These are phyloP conservation scores for Coemansia sp. DNA, from an alignment of 192 early-diverging fungal genomes.

Conservation along the genomic window DNA sequence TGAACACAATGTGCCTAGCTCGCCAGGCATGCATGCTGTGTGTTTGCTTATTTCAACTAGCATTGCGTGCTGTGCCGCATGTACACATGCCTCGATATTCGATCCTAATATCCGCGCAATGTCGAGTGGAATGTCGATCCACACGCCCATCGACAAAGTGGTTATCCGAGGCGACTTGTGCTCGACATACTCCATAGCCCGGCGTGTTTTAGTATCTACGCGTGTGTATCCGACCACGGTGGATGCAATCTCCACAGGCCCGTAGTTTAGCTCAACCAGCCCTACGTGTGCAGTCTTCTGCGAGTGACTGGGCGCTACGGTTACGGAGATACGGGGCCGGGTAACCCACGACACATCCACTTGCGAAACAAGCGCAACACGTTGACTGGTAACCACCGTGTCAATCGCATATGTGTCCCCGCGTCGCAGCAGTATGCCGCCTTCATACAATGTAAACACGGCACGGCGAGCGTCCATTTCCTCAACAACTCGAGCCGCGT, in stretches of 20 bases:
- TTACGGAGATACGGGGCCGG: background rate
- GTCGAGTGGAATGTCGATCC: slow-evolving; percentile 28
- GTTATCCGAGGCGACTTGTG: slow-evolving; percentile 11
- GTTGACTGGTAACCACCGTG: slow-evolving; percentile 11
- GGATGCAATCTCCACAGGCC: slow-evolving; percentile 9
- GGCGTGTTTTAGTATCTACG: slow-evolving; percentile 23
- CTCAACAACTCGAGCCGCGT: slow-evolving; percentile 27
- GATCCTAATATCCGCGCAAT: background rate
- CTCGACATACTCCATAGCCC: slow-evolving; percentile 23
- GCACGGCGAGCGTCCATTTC: slow-evolving; percentile 38
- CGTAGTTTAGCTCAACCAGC: background rate
- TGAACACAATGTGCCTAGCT: background rate
- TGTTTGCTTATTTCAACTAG: background rate
- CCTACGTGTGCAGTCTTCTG: background rate
- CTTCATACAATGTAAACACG: slow-evolving; percentile 37
- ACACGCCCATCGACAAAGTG: slow-evolving; percentile 13
- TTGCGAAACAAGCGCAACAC: slow-evolving; percentile 19
- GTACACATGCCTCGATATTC: slow-evolving; percentile 30
- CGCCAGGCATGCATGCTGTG: background rate
- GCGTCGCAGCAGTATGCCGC: slow-evolving; percentile 42
- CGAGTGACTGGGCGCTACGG: background rate
- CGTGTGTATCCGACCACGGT: slow-evolving; percentile 42
- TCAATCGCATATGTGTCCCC: slow-evolving; percentile 33
- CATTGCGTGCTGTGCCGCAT: slow-evolving; percentile 34
- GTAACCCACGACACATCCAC: slow-evolving; percentile 41